Evolutionary conservation across 2,329 filamentous ascomycete species (phyloP).

Genomic region (Neopestalotiopsis rosae): DNA sequence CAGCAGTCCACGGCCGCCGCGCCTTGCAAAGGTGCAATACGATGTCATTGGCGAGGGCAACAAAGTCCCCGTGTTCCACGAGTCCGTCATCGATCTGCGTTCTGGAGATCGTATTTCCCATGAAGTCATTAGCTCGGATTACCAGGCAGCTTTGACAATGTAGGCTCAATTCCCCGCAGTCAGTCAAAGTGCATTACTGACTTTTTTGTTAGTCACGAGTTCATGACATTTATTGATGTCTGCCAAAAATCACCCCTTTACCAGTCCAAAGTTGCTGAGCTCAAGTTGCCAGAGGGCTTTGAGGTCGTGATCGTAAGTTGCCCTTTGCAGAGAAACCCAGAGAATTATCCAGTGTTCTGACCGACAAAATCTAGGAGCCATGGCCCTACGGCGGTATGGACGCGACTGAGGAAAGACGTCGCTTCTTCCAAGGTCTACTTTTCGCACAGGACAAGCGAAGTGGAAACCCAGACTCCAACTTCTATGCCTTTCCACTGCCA

Average conservation of each 20-base stretch:
- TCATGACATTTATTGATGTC: conserved; percentile 43
- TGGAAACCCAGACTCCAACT: conserved; percentile 61
- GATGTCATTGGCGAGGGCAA: conserved; percentile 12
- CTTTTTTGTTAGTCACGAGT: conserved; percentile 34
- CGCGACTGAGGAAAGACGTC: conserved; percentile 43
- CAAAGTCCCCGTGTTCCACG: conserved; percentile 10
- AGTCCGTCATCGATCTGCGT: conserved; percentile 8
- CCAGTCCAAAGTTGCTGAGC: conserved; percentile 51
- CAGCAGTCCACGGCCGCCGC: neutral
- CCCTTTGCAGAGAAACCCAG: neutral
- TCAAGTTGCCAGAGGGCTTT: conserved; percentile 51
- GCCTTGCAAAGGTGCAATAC: conserved; percentile 12
- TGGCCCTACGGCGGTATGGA: conserved; percentile 70
- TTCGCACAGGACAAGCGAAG: conserved; percentile 50
- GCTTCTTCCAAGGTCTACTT: conserved; percentile 56
- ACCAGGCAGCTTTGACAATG: conserved; percentile 29
- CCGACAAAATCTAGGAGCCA: conserved; percentile 45
- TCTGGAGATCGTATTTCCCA: conserved; percentile 17
- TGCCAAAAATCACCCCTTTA: conserved; percentile 46
- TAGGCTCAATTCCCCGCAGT: neutral
- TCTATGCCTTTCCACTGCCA: conserved; percentile 67
- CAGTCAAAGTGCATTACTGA: neutral
- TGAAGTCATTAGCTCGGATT: conserved; percentile 41
- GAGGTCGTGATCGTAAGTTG: conserved; percentile 40
- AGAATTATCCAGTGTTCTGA: neutral